These are phyloP conservation scores for Rhizomucor miehei DNA, from an alignment of 371 early-diverging fungal species.

Conservation along the genomic window DNA sequence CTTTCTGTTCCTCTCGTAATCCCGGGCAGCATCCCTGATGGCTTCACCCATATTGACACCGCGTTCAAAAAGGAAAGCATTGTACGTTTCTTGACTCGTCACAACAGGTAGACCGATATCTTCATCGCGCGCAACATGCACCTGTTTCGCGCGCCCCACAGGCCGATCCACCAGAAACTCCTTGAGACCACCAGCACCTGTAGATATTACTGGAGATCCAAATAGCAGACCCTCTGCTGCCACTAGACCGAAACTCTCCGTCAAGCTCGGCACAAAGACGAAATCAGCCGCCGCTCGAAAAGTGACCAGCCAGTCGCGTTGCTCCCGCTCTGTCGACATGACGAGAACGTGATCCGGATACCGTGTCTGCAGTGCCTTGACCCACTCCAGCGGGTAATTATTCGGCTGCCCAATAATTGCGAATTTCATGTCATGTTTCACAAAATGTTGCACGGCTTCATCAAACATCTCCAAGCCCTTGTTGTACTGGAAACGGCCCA, in stretches of 20 bases:
- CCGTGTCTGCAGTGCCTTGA: conserved; percentile 33
- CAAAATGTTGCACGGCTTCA: conserved; percentile 40
- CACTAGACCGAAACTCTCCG: conserved; percentile 50
- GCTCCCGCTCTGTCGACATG: conserved; percentile 42
- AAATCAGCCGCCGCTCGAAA: conserved; percentile 66
- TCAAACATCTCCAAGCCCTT: conserved; percentile 47
- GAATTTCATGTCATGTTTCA: conserved; percentile 46
- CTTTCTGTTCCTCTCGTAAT: conserved; percentile 21
- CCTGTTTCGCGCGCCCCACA: background rate
- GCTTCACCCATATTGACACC: conserved; percentile 21
- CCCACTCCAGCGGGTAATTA: conserved; percentile 46
- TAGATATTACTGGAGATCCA: conserved; percentile 58
- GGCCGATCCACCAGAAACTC: conserved; percentile 60
- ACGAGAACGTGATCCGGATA: conserved; percentile 52
- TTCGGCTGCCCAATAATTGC: conserved; percentile 56
- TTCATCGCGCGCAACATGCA: conserved; percentile 7
- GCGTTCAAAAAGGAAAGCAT: conserved; percentile 20
- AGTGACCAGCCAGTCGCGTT: conserved; percentile 51
- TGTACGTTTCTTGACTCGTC: conserved; percentile 10
- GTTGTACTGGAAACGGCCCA: conserved; percentile 56
- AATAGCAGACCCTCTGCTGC: conserved; percentile 61
- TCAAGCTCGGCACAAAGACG: conserved; percentile 51
- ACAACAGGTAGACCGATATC: conserved; percentile 19
- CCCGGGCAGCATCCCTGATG: conserved; percentile 35
- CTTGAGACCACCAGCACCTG: conserved; percentile 52